These are phyloP conservation scores for Trypanosoma scelopori DNA, from an alignment of 208 protist genomes.

Conservation along the genomic window DNA sequence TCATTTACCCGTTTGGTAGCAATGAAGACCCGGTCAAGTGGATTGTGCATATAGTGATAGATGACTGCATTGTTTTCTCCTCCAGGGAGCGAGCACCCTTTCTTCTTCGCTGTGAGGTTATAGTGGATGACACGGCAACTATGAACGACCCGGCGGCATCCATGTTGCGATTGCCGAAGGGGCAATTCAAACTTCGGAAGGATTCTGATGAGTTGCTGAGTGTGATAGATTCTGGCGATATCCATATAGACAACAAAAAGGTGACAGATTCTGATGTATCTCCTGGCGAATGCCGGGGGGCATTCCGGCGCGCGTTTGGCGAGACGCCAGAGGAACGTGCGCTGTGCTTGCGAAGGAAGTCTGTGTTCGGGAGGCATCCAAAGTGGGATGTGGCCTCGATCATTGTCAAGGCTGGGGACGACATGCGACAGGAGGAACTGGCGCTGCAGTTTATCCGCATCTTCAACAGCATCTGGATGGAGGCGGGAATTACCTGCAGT, in stretches of 20 bases:
- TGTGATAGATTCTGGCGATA: slow-evolving; percentile 5
- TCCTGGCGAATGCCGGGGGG: background rate
- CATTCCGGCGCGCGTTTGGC: slow-evolving; percentile 59
- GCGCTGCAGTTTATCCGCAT: slow-evolving; percentile 89
- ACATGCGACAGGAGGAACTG: slow-evolving; percentile 93
- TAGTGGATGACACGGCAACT: slow-evolving; percentile 81
- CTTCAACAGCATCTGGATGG: slow-evolving; percentile 85
- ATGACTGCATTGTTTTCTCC: slow-evolving; percentile 89
- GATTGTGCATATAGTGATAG: slow-evolving; percentile 86
- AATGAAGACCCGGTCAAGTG: slow-evolving; percentile 70
- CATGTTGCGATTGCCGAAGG: slow-evolving; percentile 59
- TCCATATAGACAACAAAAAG: background rate
- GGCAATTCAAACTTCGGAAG: slow-evolving; percentile 49
- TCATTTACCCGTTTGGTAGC: slow-evolving; percentile 74
- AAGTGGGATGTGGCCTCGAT: slow-evolving; percentile 84
- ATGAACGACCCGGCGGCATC: slow-evolving; percentile 73
- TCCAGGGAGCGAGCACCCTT: slow-evolving; percentile 85
- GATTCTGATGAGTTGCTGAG: slow-evolving; percentile 52
- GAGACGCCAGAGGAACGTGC: slow-evolving; percentile 51
- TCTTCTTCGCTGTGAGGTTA: slow-evolving; percentile 85
- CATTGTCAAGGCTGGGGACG: slow-evolving; percentile 93
- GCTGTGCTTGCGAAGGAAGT: slow-evolving; percentile 54
- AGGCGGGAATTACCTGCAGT: slow-evolving; percentile 77
- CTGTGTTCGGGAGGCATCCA: slow-evolving; percentile 78
- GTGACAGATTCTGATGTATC: background rate